Evolutionary conservation across 2,329 filamentous ascomycete genomes (phyloP).

Genomic region (Claviceps cyperi): DNA sequence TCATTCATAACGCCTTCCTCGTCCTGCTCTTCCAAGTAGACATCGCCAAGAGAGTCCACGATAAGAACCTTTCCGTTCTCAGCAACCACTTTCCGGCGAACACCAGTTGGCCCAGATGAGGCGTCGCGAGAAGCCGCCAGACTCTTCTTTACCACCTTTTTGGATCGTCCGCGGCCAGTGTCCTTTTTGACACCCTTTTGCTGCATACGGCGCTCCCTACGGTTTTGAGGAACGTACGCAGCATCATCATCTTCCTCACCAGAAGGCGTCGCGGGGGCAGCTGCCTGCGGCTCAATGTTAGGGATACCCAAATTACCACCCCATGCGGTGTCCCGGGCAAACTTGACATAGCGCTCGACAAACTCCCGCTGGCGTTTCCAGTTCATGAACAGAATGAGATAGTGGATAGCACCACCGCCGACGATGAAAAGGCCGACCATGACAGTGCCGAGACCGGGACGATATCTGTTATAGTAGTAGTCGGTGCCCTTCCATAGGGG

Average conservation of each 20-base stretch:
- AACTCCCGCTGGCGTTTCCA: conserved; percentile 88
- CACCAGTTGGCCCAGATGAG: conserved; percentile 43
- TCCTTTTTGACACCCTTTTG: conserved; percentile 70
- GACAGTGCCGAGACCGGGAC: conserved; percentile 78
- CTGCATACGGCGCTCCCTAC: conserved; percentile 76
- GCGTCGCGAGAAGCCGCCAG: conserved; percentile 26
- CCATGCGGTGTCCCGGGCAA: conserved; percentile 80
- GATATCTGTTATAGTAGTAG: conserved; percentile 93
- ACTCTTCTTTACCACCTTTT: conserved; percentile 26
- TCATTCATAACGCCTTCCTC: conserved; percentile 75
- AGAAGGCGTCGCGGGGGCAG: conserved; percentile 28
- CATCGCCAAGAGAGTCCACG: conserved; percentile 81
- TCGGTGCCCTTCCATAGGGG: conserved; percentile 93
- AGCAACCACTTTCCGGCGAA: conserved; percentile 76
- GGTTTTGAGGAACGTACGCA: conserved; percentile 52
- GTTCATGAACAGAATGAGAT: conserved; percentile 67
- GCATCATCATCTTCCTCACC: conserved; percentile 33
- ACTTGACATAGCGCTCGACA: conserved; percentile 78
- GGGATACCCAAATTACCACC: conserved; percentile 66
- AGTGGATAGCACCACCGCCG: conserved; percentile 75
- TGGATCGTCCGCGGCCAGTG: conserved; percentile 39
- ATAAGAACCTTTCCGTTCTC: conserved; percentile 93
- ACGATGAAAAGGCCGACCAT: conserved; percentile 68
- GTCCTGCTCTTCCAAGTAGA: conserved; percentile 85
- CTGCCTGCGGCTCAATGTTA: conserved; percentile 39